These are phyloP conservation scores for Scytalidium lignicola DNA, from an alignment of 2,329 filamentous ascomycete genomes.

Conservation along the genomic window DNA sequence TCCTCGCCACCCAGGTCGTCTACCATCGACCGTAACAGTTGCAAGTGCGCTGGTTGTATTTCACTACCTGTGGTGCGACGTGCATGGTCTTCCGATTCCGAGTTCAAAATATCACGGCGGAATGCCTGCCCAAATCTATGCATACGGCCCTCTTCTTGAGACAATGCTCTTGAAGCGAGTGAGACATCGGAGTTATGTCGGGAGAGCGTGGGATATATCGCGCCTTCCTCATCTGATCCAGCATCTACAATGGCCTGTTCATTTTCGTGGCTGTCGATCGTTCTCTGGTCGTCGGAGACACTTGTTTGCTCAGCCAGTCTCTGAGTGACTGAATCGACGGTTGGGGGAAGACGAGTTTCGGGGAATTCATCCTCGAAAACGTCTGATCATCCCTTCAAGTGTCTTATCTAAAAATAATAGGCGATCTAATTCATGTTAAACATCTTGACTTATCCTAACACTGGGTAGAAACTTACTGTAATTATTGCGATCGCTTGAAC, in stretches of 20 bases:
- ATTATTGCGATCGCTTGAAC: conserved; percentile 65
- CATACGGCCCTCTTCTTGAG: conserved; percentile 64
- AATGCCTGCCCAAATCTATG: conserved; percentile 64
- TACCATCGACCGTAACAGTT: conserved; percentile 56
- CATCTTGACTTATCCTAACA: background rate
- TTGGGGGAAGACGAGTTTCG: conserved; percentile 57
- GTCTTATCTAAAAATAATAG: conserved; percentile 86
- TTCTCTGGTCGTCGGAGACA: background rate
- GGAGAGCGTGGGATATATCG: conserved; percentile 38
- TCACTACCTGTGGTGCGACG: conserved; percentile 38
- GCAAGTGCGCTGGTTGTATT: conserved; percentile 21
- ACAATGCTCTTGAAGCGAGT: conserved; percentile 58
- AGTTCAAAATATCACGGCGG: conserved; percentile 55
- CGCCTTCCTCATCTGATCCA: conserved; percentile 36
- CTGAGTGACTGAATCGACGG: conserved; percentile 13
- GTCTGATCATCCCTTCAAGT: conserved; percentile 83
- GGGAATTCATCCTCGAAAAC: conserved; percentile 97
- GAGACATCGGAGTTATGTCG: conserved; percentile 63
- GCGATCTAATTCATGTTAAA: conserved; percentile 45
- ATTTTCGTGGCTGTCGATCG: conserved; percentile 7
- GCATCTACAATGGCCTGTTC: conserved; percentile 17
- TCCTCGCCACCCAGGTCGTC: conserved; percentile 58
- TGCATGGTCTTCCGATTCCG: conserved; percentile 17
- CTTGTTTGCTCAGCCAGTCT: background rate
- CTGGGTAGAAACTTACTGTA: conserved; percentile 56